Conservation (phyloP, 257 asterid species). For the Solanum piurae region DNA sequence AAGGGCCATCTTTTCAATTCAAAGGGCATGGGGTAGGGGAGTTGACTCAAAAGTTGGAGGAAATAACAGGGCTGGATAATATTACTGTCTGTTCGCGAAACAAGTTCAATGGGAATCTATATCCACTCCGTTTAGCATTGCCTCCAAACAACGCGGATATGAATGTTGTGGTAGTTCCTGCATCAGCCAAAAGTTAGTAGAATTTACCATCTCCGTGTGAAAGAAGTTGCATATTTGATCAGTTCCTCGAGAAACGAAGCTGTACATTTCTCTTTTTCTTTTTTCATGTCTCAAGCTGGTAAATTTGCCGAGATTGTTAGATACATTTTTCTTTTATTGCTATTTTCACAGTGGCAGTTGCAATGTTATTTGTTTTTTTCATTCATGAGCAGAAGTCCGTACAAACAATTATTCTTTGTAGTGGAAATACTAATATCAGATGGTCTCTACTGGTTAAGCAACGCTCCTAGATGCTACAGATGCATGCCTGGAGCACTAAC, state of each 20-base stretch:
- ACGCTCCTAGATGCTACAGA: background rate
- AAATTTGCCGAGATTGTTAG: background rate
- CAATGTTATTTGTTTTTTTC: background rate
- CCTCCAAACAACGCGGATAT: conserved; percentile 81
- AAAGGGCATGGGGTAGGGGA: conserved; percentile 56
- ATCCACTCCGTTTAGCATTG: conserved; percentile 82
- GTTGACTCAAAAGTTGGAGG: conserved; percentile 46
- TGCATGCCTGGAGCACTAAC: background rate
- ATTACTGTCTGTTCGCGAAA: conserved; percentile 58
- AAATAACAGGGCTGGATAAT: conserved; percentile 49
- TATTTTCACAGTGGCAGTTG: background rate
- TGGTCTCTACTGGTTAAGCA: background rate
- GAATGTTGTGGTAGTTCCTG: conserved; percentile 63
- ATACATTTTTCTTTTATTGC: background rate
- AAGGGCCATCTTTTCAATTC: conserved; percentile 51
- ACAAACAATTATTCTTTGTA: background rate
- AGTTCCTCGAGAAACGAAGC: background rate
- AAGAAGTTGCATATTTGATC: background rate
- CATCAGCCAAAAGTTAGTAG: conserved; percentile 41
- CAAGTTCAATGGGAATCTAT: conserved; percentile 71
- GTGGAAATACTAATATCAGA: background rate
- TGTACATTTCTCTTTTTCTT: background rate
- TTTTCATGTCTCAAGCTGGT: background rate
- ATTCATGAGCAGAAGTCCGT: background rate
- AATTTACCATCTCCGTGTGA: background rate